A percentile compares a stretch with the other conserved stretches of the same genome.
These are phyloP conservation scores for Boletus sp. DNA, from an alignment of 768 basidiomycete genomes.

Conservation along the genomic window DNA sequence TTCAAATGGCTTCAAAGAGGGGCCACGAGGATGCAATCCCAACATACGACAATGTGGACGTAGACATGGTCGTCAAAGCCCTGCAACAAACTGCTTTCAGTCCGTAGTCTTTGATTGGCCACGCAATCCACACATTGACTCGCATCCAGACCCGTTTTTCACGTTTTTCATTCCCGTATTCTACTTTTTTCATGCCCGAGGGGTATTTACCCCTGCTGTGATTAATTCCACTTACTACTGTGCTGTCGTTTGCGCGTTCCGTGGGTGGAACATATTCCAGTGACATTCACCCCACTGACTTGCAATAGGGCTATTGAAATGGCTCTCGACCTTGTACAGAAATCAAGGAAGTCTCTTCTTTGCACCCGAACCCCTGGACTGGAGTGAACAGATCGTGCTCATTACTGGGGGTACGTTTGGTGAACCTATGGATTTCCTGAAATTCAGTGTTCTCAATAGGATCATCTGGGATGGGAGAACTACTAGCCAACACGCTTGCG, in stretches of 20 bases:
- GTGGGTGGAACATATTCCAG: slow-evolving; percentile 43
- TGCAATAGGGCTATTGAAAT: slow-evolving; percentile 58
- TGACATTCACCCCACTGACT: not conserved
- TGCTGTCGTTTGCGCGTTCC: slow-evolving; percentile 56
- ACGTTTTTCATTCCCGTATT: slow-evolving; percentile 75
- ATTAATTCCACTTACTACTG: slow-evolving; percentile 53
- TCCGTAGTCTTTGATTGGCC: slow-evolving; percentile 34
- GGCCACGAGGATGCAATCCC: slow-evolving; percentile 39
- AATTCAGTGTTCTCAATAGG: slow-evolving; percentile 42
- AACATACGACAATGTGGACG: slow-evolving; percentile 66
- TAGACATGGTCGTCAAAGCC: slow-evolving; percentile 79
- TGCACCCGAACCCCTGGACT: slow-evolving; percentile 61
- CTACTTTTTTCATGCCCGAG: slow-evolving; percentile 66
- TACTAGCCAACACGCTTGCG: slow-evolving; percentile 84
- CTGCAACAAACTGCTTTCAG: slow-evolving; percentile 77
- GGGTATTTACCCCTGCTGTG: slow-evolving; percentile 49
- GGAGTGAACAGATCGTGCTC: slow-evolving; percentile 86
- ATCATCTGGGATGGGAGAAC: slow-evolving; percentile 83
- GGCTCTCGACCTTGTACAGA: slow-evolving; percentile 69
- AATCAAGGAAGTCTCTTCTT: slow-evolving; percentile 69
- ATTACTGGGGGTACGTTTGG: slow-evolving; percentile 79
- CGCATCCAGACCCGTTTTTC: slow-evolving; percentile 74
- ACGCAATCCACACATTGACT: not conserved
- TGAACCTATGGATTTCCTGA: not conserved
- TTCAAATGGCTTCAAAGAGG: slow-evolving; percentile 16